Conservation (phyloP, 2,329 filamentous ascomycete genomes). For the Lithohypha guttulata region DNA sequence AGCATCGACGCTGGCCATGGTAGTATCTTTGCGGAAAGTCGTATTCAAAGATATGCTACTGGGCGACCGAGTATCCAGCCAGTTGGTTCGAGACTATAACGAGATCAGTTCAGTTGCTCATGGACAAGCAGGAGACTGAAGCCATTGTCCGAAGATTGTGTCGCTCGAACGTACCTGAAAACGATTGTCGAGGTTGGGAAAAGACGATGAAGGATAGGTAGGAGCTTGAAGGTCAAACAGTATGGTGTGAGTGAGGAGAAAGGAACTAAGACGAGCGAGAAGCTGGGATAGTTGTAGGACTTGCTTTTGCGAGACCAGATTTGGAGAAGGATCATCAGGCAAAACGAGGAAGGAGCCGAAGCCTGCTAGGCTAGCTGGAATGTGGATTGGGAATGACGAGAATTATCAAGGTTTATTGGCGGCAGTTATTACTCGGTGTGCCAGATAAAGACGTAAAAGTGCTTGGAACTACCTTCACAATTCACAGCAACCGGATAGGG, state of each 20-base stretch:
- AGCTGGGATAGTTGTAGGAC: constrained; percentile 7
- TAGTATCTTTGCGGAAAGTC: background rate
- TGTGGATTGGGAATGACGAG: background rate
- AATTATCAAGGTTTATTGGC: no score
- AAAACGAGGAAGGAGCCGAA: background rate
- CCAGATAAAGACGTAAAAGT: no score
- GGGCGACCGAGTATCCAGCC: no score
- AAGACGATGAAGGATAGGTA: background rate
- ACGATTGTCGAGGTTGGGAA: no score
- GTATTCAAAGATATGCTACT: no score
- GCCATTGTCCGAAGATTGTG: background rate
- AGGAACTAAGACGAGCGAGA: constrained; percentile 2
- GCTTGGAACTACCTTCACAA: no score
- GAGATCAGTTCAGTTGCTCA: background rate
- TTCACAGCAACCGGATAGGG: no score
- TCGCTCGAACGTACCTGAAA: background rate
- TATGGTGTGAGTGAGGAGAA: background rate
- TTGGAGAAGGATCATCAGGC: background rate
- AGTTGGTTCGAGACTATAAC: no score
- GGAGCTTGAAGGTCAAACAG: background rate
- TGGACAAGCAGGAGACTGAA: background rate
- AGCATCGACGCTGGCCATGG: constrained; percentile 11
- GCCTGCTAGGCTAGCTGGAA: background rate
- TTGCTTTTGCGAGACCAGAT: background rate
- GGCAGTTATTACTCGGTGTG: no score